phyloP scores from a whole-genome alignment of 2,329 filamentous ascomycete genomes.

The Clarireedia sp. region DNA sequence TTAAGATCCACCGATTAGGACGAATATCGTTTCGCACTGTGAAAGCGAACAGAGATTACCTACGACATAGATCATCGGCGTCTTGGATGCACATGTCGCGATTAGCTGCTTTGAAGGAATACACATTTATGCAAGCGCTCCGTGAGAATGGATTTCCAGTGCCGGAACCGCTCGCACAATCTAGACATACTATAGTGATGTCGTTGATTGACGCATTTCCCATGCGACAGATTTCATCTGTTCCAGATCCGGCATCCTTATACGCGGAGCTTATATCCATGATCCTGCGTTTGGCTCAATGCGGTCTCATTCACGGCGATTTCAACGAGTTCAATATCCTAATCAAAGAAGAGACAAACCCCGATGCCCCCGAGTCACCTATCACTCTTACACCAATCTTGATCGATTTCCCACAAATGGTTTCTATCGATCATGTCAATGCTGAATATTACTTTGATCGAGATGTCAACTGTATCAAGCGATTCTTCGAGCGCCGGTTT shows the following conservation, averaged over 20 bases:
- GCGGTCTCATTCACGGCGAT: constrained; percentile 92
- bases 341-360: constrained; percentile 61
- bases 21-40: constrained; percentile 96
- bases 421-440: constrained; percentile 88
- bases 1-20: constrained; percentile 94
- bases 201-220: constrained; percentile 86
- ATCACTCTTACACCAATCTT: constrained; percentile 67
- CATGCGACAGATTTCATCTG: constrained; percentile 74
- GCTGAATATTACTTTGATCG: constrained; percentile 97
- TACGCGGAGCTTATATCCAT: constrained; percentile 88
- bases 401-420: constrained; percentile 98
- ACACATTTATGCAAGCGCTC: constrained; percentile 85
- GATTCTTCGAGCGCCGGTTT: constrained; percentile 85
- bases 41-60: constrained; percentile 91
- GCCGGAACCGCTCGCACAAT: constrained; percentile 80
- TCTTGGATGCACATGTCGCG: constrained; percentile 99
- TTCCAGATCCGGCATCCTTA: constrained; percentile 75
- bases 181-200: constrained; percentile 95
- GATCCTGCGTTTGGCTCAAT: constrained; percentile 73
- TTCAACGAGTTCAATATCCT: constrained; percentile 99
- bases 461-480: constrained; percentile 90
- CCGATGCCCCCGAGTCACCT: constrained; percentile 33
- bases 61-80: constrained; percentile 69
- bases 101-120: constrained; percentile 89
- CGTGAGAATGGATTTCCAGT: constrained; percentile 80